Evolutionary conservation across 495 filamentous ascomycete genomes (phyloP).

Genomic region (Penicillium salamii): DNA sequence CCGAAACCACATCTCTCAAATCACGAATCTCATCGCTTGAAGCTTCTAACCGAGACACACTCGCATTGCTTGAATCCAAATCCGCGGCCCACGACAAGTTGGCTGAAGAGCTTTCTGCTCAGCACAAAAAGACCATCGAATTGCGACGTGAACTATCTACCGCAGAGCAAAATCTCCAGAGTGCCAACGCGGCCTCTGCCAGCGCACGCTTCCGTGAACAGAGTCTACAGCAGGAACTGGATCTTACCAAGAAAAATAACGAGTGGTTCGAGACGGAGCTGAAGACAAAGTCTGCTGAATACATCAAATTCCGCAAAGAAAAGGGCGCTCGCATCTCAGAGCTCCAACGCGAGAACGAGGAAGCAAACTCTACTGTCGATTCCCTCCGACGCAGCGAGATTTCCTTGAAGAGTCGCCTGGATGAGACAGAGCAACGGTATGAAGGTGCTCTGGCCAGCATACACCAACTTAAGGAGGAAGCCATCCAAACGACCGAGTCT

Average conservation of each 20-base stretch:
- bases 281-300: constrained; percentile 80
- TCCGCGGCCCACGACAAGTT: constrained; percentile 81
- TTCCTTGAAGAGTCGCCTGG: constrained; percentile 71
- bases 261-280: constrained; percentile 91
- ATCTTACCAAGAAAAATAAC: constrained; percentile 78
- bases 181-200: constrained; percentile 69
- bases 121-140: constrained; percentile 83
- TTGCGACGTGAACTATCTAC: constrained; percentile 74
- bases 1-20: constrained; percentile 72
- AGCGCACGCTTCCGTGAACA: constrained; percentile 85
- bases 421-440: constrained; percentile 80
- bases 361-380: constrained; percentile 71
- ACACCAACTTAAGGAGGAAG: constrained; percentile 80
- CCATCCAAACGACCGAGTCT: constrained; percentile 71
- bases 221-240: constrained; percentile 81
- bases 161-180: constrained; percentile 78
- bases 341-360: constrained; percentile 84
- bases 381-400: constrained; percentile 75
- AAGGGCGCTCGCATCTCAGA: constrained; percentile 83
- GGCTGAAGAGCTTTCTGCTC: constrained; percentile 76
- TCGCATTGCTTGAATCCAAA: constrained; percentile 85
- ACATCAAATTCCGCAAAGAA: constrained; percentile 89
- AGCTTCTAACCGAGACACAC: constrained; percentile 83
- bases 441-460: constrained; percentile 79
- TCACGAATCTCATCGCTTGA: constrained; percentile 82